phyloP scores from a whole-genome alignment of 2,329 filamentous ascomycete genomes.

The Lasiodiplodia theobromae region DNA sequence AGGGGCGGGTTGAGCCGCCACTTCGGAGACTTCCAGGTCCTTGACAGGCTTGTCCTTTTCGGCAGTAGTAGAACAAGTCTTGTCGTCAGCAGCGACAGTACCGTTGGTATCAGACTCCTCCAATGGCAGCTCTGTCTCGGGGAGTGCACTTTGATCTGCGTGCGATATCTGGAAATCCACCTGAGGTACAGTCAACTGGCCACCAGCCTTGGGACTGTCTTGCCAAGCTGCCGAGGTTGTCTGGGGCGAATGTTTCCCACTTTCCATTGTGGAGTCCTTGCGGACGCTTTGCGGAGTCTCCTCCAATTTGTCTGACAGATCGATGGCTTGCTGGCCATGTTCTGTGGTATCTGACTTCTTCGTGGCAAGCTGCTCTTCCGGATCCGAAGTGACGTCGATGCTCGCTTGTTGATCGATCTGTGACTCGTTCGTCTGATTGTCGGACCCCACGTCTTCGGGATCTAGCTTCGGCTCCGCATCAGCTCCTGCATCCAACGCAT shows the following conservation, averaged over 20 bases:
- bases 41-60: not conserved
- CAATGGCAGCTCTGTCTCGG: not conserved
- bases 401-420: not conserved
- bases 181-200: not conserved
- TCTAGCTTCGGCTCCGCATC: not conserved
- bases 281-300: not conserved
- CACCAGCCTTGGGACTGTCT: not conserved
- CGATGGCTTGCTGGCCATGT: not conserved
- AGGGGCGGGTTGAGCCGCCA: not conserved
- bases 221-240: not conserved
- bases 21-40: not conserved
- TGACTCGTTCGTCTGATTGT: not conserved
- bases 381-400: not conserved
- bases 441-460: not conserved
- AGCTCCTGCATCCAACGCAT: not conserved
- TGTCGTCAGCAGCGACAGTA: too few species aligned
- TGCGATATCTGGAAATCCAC: not conserved
- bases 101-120: not conserved
- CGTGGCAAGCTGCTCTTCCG: not conserved
- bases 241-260: not conserved
- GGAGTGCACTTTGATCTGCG: not conserved
- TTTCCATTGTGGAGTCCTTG: too few species aligned
- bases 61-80: not conserved
- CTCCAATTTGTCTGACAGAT: not conserved
- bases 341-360: not conserved